Evolutionary conservation across 169 alveolate species (phyloP).

Genomic region (Fabrea salina): DNA sequence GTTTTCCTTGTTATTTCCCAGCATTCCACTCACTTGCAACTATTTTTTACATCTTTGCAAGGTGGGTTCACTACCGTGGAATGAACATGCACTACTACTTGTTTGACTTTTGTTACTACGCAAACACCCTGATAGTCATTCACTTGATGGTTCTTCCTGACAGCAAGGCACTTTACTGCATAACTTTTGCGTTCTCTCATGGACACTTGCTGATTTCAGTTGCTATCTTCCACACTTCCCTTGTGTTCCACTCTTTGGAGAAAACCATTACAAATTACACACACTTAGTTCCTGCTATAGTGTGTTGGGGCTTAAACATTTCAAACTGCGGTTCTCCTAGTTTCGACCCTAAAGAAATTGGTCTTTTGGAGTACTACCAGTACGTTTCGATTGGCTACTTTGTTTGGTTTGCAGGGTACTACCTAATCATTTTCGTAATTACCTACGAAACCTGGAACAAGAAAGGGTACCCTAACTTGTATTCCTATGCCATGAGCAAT

Average conservation of each 20-base stretch:
- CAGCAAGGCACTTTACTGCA: slow-evolving; percentile 30
- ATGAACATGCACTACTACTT: slow-evolving; percentile 51
- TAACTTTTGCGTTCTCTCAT: slow-evolving; percentile 31
- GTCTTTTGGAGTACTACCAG: not conserved
- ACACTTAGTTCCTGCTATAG: slow-evolving; percentile 47
- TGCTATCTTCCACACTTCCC: slow-evolving; percentile 40
- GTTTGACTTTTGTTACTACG: slow-evolving; percentile 62
- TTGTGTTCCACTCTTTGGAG: slow-evolving; percentile 56
- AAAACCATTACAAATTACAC: slow-evolving; percentile 45
- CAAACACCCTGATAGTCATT: slow-evolving; percentile 36
- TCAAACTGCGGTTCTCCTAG: not conserved
- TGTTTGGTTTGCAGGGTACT: slow-evolving; percentile 44
- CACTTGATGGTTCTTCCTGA: slow-evolving; percentile 38
- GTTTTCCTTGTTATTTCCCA: not conserved
- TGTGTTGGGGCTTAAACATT: slow-evolving; percentile 34
- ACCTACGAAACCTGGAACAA: slow-evolving; percentile 37
- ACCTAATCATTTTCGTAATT: slow-evolving; percentile 35
- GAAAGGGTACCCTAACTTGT: slow-evolving; percentile 40
- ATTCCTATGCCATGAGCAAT: slow-evolving; percentile 19
- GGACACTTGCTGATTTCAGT: slow-evolving; percentile 60
- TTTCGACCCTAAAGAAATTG: not conserved
- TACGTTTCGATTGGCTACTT: not conserved
- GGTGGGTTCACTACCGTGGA: slow-evolving; percentile 33
- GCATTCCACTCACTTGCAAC: not conserved
- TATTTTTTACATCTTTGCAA: slow-evolving; percentile 7